phyloP scores from a whole-genome alignment of 345 rosid genomes.

The Lepidium sativum region DNA sequence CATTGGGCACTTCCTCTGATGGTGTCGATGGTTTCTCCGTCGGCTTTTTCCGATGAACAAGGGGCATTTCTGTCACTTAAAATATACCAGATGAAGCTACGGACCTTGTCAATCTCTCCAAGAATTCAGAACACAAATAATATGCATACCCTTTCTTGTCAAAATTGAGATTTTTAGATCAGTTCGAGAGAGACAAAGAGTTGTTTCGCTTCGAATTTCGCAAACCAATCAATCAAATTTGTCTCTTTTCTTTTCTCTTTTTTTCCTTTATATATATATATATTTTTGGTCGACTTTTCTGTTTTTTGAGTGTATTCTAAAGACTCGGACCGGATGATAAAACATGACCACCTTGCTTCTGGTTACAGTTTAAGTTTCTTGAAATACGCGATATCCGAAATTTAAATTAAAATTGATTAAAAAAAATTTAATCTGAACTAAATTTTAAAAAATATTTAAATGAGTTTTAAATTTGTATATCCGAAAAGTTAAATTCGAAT shows the following conservation, averaged over 20 bases:
- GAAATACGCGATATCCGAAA: too few species aligned
- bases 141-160: background rate
- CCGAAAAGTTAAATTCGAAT: too few species aligned
- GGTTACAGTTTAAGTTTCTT: too few species aligned
- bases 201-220: constrained; percentile 14
- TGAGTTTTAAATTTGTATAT: too few species aligned
- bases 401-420: too few species aligned
- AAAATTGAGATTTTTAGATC: constrained; percentile 17
- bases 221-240: constrained; percentile 12
- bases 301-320: too few species aligned
- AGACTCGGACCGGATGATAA: too few species aligned
- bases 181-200: constrained; percentile 12
- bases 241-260: background rate
- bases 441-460: too few species aligned
- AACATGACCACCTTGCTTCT: too few species aligned
- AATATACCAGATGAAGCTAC: background rate
- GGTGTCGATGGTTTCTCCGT: constrained; percentile 5
- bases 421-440: too few species aligned
- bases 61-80: constrained; percentile 10
- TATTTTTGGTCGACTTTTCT: too few species aligned
- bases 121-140: background rate
- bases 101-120: background rate
- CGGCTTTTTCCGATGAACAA: constrained; percentile 23
- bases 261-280: too few species aligned
- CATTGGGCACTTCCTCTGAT: background rate